Base-by-base conservation (phyloP, 2,329 filamentous ascomycete species). In the Thermothelomyces thermophilus region DNA sequence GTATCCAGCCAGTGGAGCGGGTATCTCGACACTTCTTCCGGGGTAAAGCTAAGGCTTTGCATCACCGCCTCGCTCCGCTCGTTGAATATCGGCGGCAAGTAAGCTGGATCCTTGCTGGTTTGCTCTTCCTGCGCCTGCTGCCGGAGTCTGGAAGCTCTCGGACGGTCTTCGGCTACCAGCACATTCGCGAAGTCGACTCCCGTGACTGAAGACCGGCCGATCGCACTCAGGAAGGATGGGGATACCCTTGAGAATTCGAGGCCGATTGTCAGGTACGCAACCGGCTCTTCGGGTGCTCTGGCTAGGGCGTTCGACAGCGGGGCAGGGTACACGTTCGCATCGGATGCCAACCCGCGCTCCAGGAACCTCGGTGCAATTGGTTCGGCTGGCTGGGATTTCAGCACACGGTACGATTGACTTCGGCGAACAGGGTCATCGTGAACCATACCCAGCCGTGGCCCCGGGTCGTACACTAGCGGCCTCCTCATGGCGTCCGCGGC, bases 61-160 rank as follows among this genome's bases (percentile, higher is more conserved):
- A 83, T 75, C 14, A 80, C 72, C 22, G 74, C 70, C 20, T 79
- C 74, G 44, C 79, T 74, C 50, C 78, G 73, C 41, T 72, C 67
- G 33, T 70, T 73, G 52, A 79, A 73, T n/a, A 84, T 83, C 1
- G 81, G 81, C 3, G 81, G 80, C 17, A 84, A 69, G 60, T 84
- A 83, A 40, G 79, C 80, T 16, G 80, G 80, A 26, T 82, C 78
- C 48, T 73, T 78, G 56, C 73, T 69, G 28, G 71, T 67, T 52
- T 80, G 79, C 56, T 84, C 80, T 14, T 76, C 74, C 46, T 79
- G 72, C 41, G 85, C 69, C 44, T 72, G 70, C 41, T 70, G 70
- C 56, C 78, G 75, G 9, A 59, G 49, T 3, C 39, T 82, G 64
- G 8, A 65, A 66, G 35, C 67, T 52, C 73, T 79, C 1, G 79